Percentiles rank a stretch among this genome's conserved stretches.
Evolutionary conservation across 208 protist species (phyloP).

Genomic region (Leishmania turanica): DNA sequence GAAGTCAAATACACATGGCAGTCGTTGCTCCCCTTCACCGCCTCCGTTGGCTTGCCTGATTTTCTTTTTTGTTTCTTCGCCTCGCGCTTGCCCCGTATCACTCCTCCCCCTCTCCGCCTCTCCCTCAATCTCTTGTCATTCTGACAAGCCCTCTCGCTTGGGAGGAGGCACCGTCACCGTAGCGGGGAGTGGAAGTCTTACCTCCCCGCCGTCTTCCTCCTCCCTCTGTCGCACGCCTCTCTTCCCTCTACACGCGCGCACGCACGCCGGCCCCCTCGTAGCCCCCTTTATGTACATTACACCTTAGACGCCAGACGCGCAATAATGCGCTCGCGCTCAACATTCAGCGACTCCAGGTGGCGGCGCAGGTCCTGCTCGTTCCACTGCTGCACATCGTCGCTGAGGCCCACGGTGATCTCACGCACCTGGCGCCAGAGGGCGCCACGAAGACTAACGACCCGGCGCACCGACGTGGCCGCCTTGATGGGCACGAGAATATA

Average conservation of each 20-base stretch:
- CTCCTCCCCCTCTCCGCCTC: neutral
- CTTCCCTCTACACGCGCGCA: neutral
- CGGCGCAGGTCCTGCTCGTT: conserved; percentile 76
- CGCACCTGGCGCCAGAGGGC: conserved; percentile 88
- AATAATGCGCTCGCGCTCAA: conserved; percentile 69
- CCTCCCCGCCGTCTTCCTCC: neutral
- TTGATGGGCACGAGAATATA: conserved; percentile 92
- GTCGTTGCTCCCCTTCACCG: neutral
- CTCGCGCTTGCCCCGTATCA: neutral
- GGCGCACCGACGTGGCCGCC: conserved; percentile 84
- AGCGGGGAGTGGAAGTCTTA: neutral
- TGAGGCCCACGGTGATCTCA: conserved; percentile 87
- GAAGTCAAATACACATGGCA: neutral
- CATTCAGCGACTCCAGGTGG: conserved; percentile 70
- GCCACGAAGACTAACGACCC: conserved; percentile 80
- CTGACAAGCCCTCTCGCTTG: neutral
- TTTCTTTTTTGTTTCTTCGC: neutral
- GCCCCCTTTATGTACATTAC: conserved; percentile 28
- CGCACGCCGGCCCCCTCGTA: neutral
- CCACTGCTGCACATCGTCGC: conserved; percentile 52
- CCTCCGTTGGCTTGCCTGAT: too few relatives aligned
- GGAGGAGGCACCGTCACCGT: neutral
- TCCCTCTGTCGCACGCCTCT: neutral
- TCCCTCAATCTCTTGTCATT: neutral
- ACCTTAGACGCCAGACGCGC: conserved; percentile 64